Base-by-base conservation (phyloP, 805 yeast species). In the Nakazawaea peltata region DNA sequence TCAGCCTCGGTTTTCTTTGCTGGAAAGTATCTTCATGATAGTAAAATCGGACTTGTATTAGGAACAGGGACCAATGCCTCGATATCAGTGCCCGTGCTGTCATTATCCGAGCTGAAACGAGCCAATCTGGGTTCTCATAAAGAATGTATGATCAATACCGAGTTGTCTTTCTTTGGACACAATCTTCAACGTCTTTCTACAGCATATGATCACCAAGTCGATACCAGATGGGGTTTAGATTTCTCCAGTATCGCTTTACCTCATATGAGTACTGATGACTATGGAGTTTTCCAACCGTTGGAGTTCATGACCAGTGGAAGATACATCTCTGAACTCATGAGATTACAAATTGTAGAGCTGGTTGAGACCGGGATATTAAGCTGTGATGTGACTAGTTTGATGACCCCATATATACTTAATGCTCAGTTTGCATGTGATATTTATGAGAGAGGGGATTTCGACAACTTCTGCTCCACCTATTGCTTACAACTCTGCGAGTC, bases 21-120 rank as follows among this genome's bases (percentile, higher is more conserved):
- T 0, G 78, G 77, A 8, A 44, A 52, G 14, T 52, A 52, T 11
- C 42, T 52, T 13, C 43, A 47, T 10, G 40, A 57, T 2, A 63
- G 67, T 36, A 48, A 56, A 37, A 45, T 78, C 30, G 81, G 82
- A 0, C 44, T 80, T 44, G 81, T 80, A 3, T 52, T 79, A 33
- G 87, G 88, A 1, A 80, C 88, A 3, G 88, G 88, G 1, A 53
- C 74, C 35, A 80, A 80, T 45, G 51, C 73, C 24, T 73, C 75
- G 54, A 59, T 73, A 56, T 45, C 59, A 14, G 19, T 51, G 57
- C 22, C 44, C 44, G 6, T 42, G 50, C 8, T 32, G 41, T 26
- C 45, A 7, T 40, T 55, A 25, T 51, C 47, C n/a, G 33, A 21
- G n/a, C 39, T 36, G 8, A 50, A 50, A 30, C 37, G 16, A 23